phyloP scores from a whole-genome alignment of 202 grass and related monocot species.

The Setaria italica region DNA sequence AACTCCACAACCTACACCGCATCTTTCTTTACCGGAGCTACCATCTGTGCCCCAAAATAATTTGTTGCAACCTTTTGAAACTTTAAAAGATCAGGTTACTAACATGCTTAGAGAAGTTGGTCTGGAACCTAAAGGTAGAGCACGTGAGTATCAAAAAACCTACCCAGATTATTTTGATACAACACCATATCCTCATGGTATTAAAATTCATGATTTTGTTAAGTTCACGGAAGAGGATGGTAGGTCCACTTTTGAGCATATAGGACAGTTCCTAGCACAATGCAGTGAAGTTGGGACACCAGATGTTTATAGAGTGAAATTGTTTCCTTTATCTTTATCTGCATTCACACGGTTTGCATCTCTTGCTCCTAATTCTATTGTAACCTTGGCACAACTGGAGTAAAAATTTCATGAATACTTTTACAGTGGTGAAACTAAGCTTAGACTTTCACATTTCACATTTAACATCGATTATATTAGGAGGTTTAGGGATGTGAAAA shows the following conservation, averaged over 20 bases:
- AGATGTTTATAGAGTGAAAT: too few species aligned
- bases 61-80: neutral
- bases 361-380: too few species aligned
- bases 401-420: too few species aligned
- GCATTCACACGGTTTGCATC: too few species aligned
- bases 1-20: neutral
- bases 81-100: neutral
- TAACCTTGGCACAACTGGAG: too few species aligned
- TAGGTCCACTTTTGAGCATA: too few species aligned
- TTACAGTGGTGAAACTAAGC: too few species aligned
- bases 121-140: constrained; percentile 1
- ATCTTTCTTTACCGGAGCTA: neutral
- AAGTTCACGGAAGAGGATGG: neutral
- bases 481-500: neutral
- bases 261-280: too few species aligned
- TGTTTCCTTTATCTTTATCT: too few species aligned
- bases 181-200: neutral
- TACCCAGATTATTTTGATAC: neutral
- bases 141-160: neutral
- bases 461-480: neutral
- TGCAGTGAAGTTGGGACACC: too few species aligned
- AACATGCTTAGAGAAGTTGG: constrained; percentile 18
- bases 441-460: neutral
- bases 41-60: too few species aligned
- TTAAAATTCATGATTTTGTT: constrained; percentile 1